phyloP scores from a whole-genome alignment of 1,284 basidiomycete genomes.

The Naganishia cerealis region DNA sequence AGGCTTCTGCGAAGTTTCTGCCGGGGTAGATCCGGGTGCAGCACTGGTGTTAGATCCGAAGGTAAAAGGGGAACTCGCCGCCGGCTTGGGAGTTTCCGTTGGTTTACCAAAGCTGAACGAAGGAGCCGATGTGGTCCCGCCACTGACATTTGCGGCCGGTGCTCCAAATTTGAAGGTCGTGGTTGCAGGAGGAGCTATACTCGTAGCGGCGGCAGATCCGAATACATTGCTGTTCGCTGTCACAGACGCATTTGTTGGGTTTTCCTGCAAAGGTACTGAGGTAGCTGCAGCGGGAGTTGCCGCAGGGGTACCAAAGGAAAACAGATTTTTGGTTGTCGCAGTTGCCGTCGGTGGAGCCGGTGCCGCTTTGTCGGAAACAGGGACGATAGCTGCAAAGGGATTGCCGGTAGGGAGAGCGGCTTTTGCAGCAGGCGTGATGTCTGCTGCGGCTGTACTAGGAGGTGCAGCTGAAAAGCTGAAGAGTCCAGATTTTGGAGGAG shows the following conservation, averaged over 20 bases:
- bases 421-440: neutral
- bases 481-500: conserved; percentile 15
- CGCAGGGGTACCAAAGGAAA: conserved; percentile 8
- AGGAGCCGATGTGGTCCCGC: conserved; percentile 3
- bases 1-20: neutral
- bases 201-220: neutral
- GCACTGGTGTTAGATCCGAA: conserved; percentile 1
- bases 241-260: neutral
- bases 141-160: neutral
- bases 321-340: neutral
- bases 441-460: neutral
- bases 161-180: conserved; percentile 1
- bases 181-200: neutral
- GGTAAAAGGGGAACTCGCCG: conserved; percentile 5
- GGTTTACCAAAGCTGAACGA: conserved; percentile 15
- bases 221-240: neutral
- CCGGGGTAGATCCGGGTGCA: neutral
- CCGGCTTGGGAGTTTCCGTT: conserved; percentile 14
- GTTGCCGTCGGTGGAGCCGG: neutral
- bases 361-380: neutral
- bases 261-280: neutral
- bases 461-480: conserved; percentile 20
- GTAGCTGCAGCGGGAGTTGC: neutral
- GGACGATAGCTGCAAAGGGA: conserved; percentile 5
- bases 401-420: conserved; percentile 20